A percentile compares a stretch with the other conserved stretches of the same genome.
Conservation (phyloP, 2,329 filamentous ascomycete species). For the Didymella sp. region DNA sequence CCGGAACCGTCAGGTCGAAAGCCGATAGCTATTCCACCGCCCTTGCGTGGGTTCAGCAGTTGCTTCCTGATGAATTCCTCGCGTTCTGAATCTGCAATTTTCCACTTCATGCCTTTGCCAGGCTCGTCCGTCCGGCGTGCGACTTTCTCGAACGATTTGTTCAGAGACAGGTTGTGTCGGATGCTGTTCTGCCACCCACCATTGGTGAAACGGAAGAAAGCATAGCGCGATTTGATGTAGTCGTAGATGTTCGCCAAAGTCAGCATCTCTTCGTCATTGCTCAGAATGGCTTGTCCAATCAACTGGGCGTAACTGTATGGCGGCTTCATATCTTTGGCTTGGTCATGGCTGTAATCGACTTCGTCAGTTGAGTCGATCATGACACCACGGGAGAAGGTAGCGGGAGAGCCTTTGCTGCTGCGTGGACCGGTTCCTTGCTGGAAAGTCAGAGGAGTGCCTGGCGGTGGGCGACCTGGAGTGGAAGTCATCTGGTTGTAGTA, state of each 20-base stretch:
- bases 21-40: constrained; percentile 35
- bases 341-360: constrained; percentile 81
- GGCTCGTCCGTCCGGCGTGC: constrained; percentile 92
- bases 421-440: constrained; percentile 45
- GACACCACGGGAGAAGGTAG: constrained; percentile 57
- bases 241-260: constrained; percentile 93
- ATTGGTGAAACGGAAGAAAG: constrained; percentile 87
- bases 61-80: constrained; percentile 85
- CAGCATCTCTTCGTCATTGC: constrained; percentile 83
- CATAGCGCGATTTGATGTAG: constrained; percentile 88
- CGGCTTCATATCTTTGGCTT: constrained; percentile 90
- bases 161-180: constrained; percentile 92
- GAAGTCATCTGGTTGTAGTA: constrained; percentile 46
- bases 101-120: constrained; percentile 99
- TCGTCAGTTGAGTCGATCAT: constrained; percentile 62
- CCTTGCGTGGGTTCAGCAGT: constrained; percentile 55
- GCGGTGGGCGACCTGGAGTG: constrained; percentile 44
- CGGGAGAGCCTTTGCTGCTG: constrained; percentile 56
- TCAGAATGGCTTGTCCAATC: constrained; percentile 94
- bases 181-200: constrained; percentile 99
- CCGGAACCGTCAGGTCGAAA: constrained; percentile 65
- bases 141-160: constrained; percentile 93
- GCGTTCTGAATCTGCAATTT: constrained; percentile 81
- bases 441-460: constrained; percentile 46
- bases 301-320: constrained; percentile 96